Base-by-base conservation (phyloP, 495 filamentous ascomycete genomes). In the Xylaria bambusicola region DNA sequence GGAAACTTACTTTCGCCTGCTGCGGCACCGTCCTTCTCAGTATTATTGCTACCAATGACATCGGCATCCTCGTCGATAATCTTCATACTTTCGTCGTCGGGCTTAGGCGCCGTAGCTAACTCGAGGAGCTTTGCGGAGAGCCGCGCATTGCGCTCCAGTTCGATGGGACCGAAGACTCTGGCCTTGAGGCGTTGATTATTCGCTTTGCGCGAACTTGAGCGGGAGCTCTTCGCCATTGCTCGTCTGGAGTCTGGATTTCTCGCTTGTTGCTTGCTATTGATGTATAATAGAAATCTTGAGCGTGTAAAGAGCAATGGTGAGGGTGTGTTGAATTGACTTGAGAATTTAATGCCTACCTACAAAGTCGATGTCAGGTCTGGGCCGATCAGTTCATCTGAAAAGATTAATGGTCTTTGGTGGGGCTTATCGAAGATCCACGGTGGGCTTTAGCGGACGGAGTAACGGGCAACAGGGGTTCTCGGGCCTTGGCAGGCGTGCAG, bases 201-300 rank as follows among this genome's bases (percentile, higher is more conserved):
- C 63, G 82, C 77, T 79, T 97, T 96, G 62, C 80, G 82, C 49
- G 80, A 76, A 63, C 87, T 91, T 40, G 92, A 80, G 65, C 92
- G 81, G 46, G 87, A 74, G 68, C 89, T 87, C 66, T 94, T 96
- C 2, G 92, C 92, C 92, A 97, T 97, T 59, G 60, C 82, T 35
- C 0, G n/a, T n/a, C n/a, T n/a, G n/a, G 29, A 33, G 10, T 33
- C 29, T 5, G 29, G 29, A 5, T 33, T 33, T 33, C 10, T 33
- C 10, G 5, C 10, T 33, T 33, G n/a, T n/a, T n/a, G n/a, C n/a
- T n/a, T n/a, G n/a, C n/a, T n/a, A n/a, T n/a, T n/a, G n/a, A n/a
- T n/a, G n/a, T n/a, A n/a, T n/a, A n/a, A n/a, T n/a, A n/a, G n/a
- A n/a, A n/a, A n/a, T n/a, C n/a, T n/a, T n/a, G n/a, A n/a, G n/a